Evolutionary conservation across 768 basidiomycete species (phyloP).

Genomic region (Lactifluus volemus): DNA sequence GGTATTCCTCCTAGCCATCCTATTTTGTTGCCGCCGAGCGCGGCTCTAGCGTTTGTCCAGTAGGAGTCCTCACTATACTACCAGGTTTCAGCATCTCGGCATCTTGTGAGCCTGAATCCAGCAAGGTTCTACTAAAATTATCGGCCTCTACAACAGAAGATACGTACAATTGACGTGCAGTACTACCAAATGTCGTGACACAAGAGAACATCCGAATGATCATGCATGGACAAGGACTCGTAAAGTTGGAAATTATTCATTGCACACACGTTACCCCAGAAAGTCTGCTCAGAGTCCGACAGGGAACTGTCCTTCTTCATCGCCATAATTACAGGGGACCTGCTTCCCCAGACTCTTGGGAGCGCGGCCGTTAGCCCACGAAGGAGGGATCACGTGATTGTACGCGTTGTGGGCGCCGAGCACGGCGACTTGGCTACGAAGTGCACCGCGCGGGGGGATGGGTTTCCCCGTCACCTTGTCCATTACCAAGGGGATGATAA

Average conservation of each 20-base stretch:
- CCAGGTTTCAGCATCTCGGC: too few relatives aligned
- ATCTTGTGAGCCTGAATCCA: too few relatives aligned
- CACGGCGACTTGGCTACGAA: conserved; percentile 6
- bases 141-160: too few relatives aligned
- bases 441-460: neutral
- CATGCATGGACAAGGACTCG: neutral
- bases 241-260: neutral
- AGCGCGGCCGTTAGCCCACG: neutral
- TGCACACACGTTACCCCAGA: too few relatives aligned
- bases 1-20: too few relatives aligned
- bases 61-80: too few relatives aligned
- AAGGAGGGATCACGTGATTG: conserved; percentile 1
- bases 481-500: neutral
- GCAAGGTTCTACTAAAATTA: too few relatives aligned
- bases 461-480: conserved; percentile 5
- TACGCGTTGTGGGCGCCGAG: neutral
- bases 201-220: neutral
- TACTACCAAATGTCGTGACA: neutral
- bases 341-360: neutral
- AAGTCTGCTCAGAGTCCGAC: neutral
- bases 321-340: neutral
- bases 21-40: too few relatives aligned
- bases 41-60: too few relatives aligned
- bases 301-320: neutral
- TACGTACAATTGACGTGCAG: neutral